Percentiles rank a stretch among this genome's conserved stretches.
phyloP scores from a whole-genome alignment of 768 basidiomycete genomes.

The Podaxis sp. region DNA sequence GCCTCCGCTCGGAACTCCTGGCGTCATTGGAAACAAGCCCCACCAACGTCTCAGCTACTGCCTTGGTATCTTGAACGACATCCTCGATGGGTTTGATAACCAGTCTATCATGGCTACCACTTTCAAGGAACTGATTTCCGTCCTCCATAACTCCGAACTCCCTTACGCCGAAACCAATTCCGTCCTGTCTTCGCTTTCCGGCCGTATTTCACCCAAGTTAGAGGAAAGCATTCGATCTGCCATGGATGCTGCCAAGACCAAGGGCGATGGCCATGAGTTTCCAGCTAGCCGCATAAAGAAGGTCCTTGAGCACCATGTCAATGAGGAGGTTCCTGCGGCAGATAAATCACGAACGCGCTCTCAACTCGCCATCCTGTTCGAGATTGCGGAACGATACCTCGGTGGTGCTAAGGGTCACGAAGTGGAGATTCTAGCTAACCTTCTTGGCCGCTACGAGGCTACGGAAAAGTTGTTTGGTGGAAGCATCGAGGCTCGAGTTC shows the following conservation, averaged over 20 bases:
- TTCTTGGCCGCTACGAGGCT: conserved; percentile 76
- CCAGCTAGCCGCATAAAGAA: conserved; percentile 86
- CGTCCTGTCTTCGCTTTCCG: conserved; percentile 84
- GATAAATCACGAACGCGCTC: conserved; percentile 80
- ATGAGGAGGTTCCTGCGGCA: conserved; percentile 74
- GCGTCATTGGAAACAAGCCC: conserved; percentile 83
- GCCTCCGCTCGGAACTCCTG: conserved; percentile 82
- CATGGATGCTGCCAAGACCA: conserved; percentile 74
- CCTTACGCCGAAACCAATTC: conserved; percentile 85
- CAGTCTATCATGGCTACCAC: conserved; percentile 85
- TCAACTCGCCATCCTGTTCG: conserved; percentile 67
- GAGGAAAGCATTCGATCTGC: conserved; percentile 81
- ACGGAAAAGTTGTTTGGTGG: conserved; percentile 94
- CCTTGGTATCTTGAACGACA: conserved; percentile 79
- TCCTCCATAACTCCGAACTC: conserved; percentile 81
- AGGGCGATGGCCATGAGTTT: conserved; percentile 80
- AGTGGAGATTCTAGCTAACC: conserved; percentile 67
- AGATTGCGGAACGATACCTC: conserved; percentile 76
- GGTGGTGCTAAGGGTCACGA: conserved; percentile 88
- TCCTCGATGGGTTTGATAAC: conserved; percentile 96
- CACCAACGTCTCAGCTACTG: conserved; percentile 82
- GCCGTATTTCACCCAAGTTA: conserved; percentile 89
- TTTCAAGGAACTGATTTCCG: conserved; percentile 81
- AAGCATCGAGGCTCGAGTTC: conserved; percentile 88
- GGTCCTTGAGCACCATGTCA: conserved; percentile 79